Evolutionary conservation across 305 asterid species (phyloP), one percentile per base, ranked within the genome.

Genomic region (Nicotiana rustica): DNA sequence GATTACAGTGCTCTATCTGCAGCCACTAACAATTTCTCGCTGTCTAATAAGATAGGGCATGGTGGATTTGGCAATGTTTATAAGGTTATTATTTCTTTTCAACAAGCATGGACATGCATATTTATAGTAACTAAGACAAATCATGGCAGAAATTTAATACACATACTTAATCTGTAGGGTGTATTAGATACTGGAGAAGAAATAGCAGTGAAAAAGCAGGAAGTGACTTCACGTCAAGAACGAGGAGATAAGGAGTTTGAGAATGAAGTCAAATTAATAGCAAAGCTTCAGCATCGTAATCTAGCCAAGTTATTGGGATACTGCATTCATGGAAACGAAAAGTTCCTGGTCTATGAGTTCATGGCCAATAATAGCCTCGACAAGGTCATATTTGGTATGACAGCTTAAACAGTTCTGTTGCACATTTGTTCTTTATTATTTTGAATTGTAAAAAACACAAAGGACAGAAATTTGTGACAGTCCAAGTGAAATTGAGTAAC

Each of bases 11-110:
- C 47, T 2, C 59, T 91, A 29, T 85, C 69, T 77, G 83, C 86
- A 59, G 91, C 95, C n/a, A 89, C 95, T 1, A 81, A 86, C 56
- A 73, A 69, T 13, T 91, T 91, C 47, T 80, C 90, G 1, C 41
- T 44, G 3, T 73, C 66, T 17, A 90, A 88, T 35, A 87, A 89
- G 88, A 85, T 91, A 62, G 95, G 95, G 47, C 83, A 90, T 83
- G 92, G 93, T 33, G 95, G 92, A 55, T 90, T 89, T 78, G 95
- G 89, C 41, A 79, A 88, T 15, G 95, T 90, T 47, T 91, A 88
- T 68, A 77, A 86, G 91, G 91, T 89, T 85, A 67, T 4, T 14
- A 41, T 64, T 64, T 68, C 60, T n/a, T 38, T 56, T 21, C 25
- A 2, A 21, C 21, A 70, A 31, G 35, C 10, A 83, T 55, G 17